These are phyloP conservation scores for Aspergillus texensis DNA, from an alignment of 2,329 filamentous ascomycete genomes.

Conservation along the genomic window DNA sequence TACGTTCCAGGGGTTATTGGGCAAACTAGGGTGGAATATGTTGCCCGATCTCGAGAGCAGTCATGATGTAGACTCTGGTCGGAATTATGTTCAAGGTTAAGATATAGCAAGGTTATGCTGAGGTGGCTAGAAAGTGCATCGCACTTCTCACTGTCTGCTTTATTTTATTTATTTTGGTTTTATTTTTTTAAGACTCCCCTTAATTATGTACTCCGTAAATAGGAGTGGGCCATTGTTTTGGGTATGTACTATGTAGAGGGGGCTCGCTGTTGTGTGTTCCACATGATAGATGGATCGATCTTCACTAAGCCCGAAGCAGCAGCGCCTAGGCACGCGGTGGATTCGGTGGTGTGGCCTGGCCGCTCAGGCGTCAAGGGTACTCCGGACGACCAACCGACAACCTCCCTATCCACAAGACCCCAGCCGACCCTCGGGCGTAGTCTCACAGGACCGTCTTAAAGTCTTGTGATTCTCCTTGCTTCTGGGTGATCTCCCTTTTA, in stretches of 20 bases:
- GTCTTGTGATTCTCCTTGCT: slow-evolving; percentile 15
- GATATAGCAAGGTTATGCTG: neutral
- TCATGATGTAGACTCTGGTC: neutral
- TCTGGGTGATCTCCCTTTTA: neutral
- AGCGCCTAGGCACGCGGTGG: slow-evolving; percentile 3
- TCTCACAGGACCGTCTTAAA: slow-evolving; percentile 5
- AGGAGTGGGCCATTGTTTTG: slow-evolving; percentile 2
- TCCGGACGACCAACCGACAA: slow-evolving; percentile 12
- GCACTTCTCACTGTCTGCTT: too few relatives aligned
- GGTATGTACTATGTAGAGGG: neutral
- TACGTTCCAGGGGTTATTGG: neutral
- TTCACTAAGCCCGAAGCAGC: slow-evolving; percentile 9
- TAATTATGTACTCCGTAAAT: neutral
- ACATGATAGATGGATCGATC: slow-evolving; percentile 2
- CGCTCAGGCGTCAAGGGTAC: slow-evolving; percentile 19
- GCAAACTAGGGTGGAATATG: neutral
- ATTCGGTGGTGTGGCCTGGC: slow-evolving; percentile 15
- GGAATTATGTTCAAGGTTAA: neutral
- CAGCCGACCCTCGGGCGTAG: slow-evolving; percentile 16
- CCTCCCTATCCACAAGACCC: slow-evolving; percentile 18
- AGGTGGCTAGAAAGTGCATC: neutral
- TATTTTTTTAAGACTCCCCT: neutral
- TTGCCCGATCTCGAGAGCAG: neutral
- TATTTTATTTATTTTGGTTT: neutral
- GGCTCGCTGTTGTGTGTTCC: neutral